These are phyloP conservation scores for Lobosporangium transversale DNA, from an alignment of 192 early-diverging fungal genomes.

Conservation along the genomic window DNA sequence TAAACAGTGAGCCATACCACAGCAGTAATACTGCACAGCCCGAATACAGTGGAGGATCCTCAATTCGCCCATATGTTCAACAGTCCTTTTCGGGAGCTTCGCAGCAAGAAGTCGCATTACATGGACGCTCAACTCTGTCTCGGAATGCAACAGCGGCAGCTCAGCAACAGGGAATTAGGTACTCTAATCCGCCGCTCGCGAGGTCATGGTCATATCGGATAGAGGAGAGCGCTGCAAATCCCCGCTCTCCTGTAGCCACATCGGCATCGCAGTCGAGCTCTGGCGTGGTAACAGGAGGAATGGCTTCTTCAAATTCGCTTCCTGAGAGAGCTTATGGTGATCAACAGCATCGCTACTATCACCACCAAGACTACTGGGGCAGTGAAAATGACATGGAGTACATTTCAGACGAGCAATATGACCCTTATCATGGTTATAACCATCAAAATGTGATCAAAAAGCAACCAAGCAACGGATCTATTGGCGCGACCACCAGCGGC, in stretches of 20 bases:
- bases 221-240: not conserved
- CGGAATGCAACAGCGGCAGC: conserved; percentile 5
- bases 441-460: conserved; percentile 3
- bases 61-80: too few species aligned
- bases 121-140: conserved; percentile 18
- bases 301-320: conserved; percentile 5
- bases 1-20: not conserved
- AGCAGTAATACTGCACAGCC: too few species aligned
- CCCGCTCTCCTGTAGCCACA: not conserved
- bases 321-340: not conserved
- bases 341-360: not conserved
- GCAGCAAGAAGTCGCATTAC: too few species aligned
- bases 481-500: conserved; percentile 12
- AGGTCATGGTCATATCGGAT: conserved; percentile 8
- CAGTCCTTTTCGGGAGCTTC: too few species aligned
- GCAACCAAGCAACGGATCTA: conserved; percentile 16
- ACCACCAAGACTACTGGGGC: not conserved
- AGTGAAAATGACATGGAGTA: conserved; percentile 17
- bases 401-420: conserved; percentile 19
- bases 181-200: not conserved
- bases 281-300: conserved; percentile 5
- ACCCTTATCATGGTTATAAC: not conserved
- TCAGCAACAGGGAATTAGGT: conserved; percentile 6
- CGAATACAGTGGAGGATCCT: too few species aligned
- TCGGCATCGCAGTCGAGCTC: not conserved